phyloP scores from a whole-genome alignment of 805 yeast species.

The Starmerella roubikii region DNA sequence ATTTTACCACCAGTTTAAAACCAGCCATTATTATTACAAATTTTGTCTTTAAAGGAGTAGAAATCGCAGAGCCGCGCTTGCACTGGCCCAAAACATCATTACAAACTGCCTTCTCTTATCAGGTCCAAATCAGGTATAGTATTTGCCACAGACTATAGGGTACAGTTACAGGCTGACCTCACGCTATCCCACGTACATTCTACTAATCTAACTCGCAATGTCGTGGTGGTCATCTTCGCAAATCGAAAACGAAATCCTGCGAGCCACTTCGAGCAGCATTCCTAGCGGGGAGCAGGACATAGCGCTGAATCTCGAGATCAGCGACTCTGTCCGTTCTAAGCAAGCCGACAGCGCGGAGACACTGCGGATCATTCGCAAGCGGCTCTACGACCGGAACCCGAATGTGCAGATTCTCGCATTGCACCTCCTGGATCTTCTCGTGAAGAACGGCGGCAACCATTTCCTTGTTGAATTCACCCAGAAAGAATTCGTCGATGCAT shows the following conservation, averaged over 20 bases:
- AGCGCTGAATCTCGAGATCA: constrained; percentile 61
- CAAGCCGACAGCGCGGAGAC: constrained; percentile 67
- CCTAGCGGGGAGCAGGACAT: constrained; percentile 81
- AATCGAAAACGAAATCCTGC: constrained; percentile 50
- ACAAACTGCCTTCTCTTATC: too few relatives aligned
- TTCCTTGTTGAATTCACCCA: constrained; percentile 67
- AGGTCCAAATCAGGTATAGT: too few relatives aligned
- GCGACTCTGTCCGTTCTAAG: constrained; percentile 75
- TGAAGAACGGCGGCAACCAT: constrained; percentile 84
- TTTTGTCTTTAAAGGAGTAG: too few relatives aligned
- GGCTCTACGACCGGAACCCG: constrained; percentile 62
- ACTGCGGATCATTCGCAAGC: constrained; percentile 67
- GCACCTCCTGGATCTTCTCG: constrained; percentile 69
- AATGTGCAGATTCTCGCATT: constrained; percentile 64
- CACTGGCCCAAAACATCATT: too few relatives aligned
- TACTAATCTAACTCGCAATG: too few relatives aligned
- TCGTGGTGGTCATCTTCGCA: constrained; percentile 29
- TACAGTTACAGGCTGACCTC: too few relatives aligned
- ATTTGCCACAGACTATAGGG: too few relatives aligned
- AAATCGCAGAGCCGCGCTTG: too few relatives aligned
- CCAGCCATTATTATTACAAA: too few relatives aligned
- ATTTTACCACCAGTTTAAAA: too few relatives aligned
- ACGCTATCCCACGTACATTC: too few relatives aligned
- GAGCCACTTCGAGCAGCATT: constrained; percentile 44
- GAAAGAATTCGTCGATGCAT: constrained; percentile 73